Evolutionary conservation across 805 yeast genomes (phyloP).

Genomic region (Yamadazyma kitorensis): DNA sequence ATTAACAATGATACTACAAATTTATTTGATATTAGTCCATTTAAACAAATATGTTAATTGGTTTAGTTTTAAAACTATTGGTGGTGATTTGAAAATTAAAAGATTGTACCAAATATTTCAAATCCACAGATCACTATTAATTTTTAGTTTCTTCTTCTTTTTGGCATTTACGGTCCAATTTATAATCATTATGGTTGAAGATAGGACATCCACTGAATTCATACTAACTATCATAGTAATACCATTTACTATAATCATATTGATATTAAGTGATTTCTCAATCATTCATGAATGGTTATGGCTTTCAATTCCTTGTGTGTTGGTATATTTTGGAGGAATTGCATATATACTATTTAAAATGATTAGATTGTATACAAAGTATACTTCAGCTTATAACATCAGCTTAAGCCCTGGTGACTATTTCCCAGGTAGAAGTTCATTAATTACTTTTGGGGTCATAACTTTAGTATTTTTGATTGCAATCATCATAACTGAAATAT

Average conservation of each 20-base stretch:
- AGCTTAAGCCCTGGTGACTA: constrained; percentile 30
- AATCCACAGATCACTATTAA: constrained; percentile 29
- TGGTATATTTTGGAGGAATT: constrained; percentile 35
- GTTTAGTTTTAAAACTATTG: constrained; percentile 47
- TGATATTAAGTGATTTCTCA: constrained; percentile 35
- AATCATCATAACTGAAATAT: constrained; percentile 24
- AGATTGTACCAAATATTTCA: constrained; percentile 37
- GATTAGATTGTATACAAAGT: constrained; percentile 42
- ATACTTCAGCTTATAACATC: constrained; percentile 31
- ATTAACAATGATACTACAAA: constrained; percentile 29
- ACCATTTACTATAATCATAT: constrained; percentile 40
- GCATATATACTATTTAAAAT: constrained; percentile 48
- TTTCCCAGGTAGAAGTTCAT: constrained; percentile 45
- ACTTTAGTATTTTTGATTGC: constrained; percentile 36
- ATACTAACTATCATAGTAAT: constrained; percentile 44
- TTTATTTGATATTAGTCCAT: constrained; percentile 24
- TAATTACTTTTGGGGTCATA: constrained; percentile 43
- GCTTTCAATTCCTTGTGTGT: constrained; percentile 25
- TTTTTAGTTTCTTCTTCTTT: constrained; percentile 40
- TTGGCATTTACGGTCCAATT: constrained; percentile 50
- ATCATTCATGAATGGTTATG: constrained; percentile 30
- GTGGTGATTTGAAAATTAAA: constrained; percentile 42
- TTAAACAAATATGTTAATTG: constrained; percentile 42
- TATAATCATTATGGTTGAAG: constrained; percentile 41
- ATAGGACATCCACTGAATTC: constrained; percentile 39